These are phyloP conservation scores for Populus simonii DNA, from an alignment of 345 rosid genomes.

Conservation along the genomic window DNA sequence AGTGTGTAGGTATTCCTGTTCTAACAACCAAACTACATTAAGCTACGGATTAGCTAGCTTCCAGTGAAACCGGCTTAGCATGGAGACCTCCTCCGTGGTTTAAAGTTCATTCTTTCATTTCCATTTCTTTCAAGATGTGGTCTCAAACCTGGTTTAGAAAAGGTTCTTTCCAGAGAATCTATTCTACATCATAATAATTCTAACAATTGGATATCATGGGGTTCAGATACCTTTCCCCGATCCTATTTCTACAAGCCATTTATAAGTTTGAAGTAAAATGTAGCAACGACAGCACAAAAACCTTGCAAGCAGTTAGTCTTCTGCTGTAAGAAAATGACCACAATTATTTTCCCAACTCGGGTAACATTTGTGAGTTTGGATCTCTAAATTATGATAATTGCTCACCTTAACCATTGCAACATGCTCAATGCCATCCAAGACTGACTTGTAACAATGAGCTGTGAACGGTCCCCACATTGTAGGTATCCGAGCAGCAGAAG, in stretches of 20 bases:
- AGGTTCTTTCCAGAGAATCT: background rate
- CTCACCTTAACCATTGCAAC: slow-evolving; percentile 98
- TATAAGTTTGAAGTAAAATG: background rate
- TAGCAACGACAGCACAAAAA: background rate
- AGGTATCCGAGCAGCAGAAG: slow-evolving; percentile 77
- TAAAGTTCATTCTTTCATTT: background rate
- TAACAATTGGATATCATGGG: background rate
- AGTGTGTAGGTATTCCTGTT: background rate
- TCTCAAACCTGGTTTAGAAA: background rate
- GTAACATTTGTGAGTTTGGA: background rate
- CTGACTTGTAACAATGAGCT: slow-evolving; percentile 71
- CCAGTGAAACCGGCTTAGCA: background rate
- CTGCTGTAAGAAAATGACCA: background rate
- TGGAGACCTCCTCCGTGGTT: background rate
- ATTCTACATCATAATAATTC: background rate
- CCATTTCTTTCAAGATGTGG: background rate
- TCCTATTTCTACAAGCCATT: background rate
- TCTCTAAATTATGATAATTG: slow-evolving; percentile 1
- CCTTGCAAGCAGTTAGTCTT: background rate
- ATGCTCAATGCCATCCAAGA: slow-evolving; percentile 90
- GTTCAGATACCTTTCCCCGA: background rate
- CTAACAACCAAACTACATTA: background rate
- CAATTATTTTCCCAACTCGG: background rate
- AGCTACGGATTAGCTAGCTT: background rate
- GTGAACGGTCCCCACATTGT: slow-evolving; percentile 94